Evolutionary conservation across 2,329 filamentous ascomycete species (phyloP).

Genomic region (Neodidymelliopsis sp.): DNA sequence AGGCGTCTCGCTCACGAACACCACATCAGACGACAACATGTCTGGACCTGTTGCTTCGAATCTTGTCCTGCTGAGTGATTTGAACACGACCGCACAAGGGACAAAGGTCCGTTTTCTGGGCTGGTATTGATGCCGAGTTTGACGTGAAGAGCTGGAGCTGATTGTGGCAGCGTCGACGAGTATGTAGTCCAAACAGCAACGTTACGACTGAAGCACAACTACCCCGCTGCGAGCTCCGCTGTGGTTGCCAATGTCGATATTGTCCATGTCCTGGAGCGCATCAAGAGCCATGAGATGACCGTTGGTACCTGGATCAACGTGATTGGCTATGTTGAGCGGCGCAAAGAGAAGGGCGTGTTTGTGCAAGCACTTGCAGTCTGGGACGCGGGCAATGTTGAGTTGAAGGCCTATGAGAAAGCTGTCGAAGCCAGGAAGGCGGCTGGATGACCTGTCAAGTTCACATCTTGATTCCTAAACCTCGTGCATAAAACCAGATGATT

Average conservation of each 20-base stretch:
- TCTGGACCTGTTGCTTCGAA: constrained; percentile 63
- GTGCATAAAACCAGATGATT: no score
- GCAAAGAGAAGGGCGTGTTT: constrained; percentile 43
- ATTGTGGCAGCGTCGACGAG: constrained; percentile 60
- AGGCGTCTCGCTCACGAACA: constrained; percentile 6
- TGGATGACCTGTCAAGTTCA: no score
- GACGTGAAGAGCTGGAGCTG: constrained; percentile 13
- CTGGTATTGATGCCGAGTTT: constrained; percentile 68
- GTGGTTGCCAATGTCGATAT: constrained; percentile 72
- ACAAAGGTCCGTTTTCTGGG: constrained; percentile 92
- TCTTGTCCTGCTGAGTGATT: constrained; percentile 58
- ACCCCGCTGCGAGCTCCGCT: constrained; percentile 53
- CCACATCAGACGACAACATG: constrained; percentile 31
- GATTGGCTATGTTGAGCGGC: constrained; percentile 72
- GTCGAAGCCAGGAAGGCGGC: constrained; percentile 27
- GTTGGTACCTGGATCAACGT: constrained; percentile 90
- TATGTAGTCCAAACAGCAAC: constrained; percentile 66
- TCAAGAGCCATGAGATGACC: constrained; percentile 69
- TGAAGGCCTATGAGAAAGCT: constrained; percentile 74
- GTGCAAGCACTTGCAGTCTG: constrained; percentile 82
- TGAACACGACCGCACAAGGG: constrained; percentile 58
- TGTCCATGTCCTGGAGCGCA: constrained; percentile 70
- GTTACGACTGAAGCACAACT: constrained; percentile 73
- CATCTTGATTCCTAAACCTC: no score
- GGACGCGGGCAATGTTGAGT: constrained; percentile 74